A percentile compares a stretch with the other conserved stretches of the same genome.
Conservation (phyloP, 1,139 yeast species). For the Sporopachydermia cereana region DNA sequence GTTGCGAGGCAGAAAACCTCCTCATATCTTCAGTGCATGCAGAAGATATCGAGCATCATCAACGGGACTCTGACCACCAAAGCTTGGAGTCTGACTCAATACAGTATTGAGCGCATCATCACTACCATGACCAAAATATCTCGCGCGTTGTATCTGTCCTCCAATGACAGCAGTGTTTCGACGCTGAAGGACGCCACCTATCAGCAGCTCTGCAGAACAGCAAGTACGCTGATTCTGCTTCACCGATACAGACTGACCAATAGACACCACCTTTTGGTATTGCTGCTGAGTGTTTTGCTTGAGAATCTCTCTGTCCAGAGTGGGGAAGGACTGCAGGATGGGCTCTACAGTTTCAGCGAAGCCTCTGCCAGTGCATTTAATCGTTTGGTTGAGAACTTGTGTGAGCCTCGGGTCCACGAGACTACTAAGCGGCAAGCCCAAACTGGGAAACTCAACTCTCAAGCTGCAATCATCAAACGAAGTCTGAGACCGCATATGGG, state of each 20-base stretch:
- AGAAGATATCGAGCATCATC: slow-evolving; percentile 7
- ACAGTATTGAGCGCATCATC: slow-evolving; percentile 44
- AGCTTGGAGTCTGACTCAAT: slow-evolving; percentile 57
- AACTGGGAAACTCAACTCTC: slow-evolving; percentile 36
- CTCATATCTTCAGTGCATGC: not conserved
- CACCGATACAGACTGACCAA: slow-evolving; percentile 62
- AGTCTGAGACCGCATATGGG: slow-evolving; percentile 54
- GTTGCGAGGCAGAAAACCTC: no score
- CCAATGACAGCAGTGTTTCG: slow-evolving; percentile 2
- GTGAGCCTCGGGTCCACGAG: slow-evolving; percentile 48
- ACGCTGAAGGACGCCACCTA: slow-evolving; percentile 6
- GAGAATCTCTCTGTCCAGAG: slow-evolving; percentile 28
- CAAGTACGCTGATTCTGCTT: slow-evolving; percentile 47
- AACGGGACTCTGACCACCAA: slow-evolving; percentile 31
- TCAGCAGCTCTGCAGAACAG: slow-evolving; percentile 21
- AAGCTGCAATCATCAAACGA: slow-evolving; percentile 42
- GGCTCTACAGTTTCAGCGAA: slow-evolving; percentile 14
- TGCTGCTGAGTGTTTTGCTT: slow-evolving; percentile 38
- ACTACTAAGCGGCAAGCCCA: slow-evolving; percentile 18
- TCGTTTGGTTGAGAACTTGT: slow-evolving; percentile 52
- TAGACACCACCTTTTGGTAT: slow-evolving; percentile 57
- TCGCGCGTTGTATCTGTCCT: not conserved
- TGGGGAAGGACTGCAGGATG: slow-evolving; percentile 12
- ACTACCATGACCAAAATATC: slow-evolving; percentile 26
- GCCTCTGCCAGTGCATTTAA: slow-evolving; percentile 36